These are phyloP conservation scores for Aschersonia sp. DNA, from an alignment of 2,329 filamentous ascomycete species.

Conservation along the genomic window DNA sequence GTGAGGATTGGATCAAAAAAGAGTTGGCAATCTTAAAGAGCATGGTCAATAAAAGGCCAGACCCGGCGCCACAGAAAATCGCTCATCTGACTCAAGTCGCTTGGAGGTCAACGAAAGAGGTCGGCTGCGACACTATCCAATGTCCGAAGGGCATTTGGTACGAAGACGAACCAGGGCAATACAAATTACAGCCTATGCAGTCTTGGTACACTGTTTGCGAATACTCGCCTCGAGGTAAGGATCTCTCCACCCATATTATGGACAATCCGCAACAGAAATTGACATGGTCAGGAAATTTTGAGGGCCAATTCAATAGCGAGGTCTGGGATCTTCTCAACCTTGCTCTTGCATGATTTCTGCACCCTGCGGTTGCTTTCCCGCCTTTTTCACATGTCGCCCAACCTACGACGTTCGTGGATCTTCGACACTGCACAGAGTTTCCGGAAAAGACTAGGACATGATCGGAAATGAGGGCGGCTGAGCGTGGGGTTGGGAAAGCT, in stretches of 20 bases:
- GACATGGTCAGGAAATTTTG: slow-evolving; percentile 31
- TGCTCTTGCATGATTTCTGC: no score
- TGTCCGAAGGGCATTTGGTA: slow-evolving; percentile 38
- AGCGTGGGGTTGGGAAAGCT: no score
- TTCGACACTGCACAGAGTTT: no score
- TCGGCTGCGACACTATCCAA: slow-evolving; percentile 54
- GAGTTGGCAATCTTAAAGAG: slow-evolving; percentile 33
- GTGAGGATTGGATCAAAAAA: slow-evolving; percentile 75
- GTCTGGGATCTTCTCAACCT: slow-evolving; percentile 13
- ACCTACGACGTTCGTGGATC: no score
- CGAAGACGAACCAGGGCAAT: no score
- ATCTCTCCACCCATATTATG: not conserved
- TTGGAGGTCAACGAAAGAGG: slow-evolving; percentile 22
- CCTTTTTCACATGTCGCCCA: no score
- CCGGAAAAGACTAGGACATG: no score
- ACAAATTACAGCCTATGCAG: slow-evolving; percentile 28
- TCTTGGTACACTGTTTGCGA: slow-evolving; percentile 81
- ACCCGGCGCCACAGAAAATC: slow-evolving; percentile 21
- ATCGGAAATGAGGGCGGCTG: no score
- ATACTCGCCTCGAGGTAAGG: slow-evolving; percentile 60
- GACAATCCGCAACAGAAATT: not conserved
- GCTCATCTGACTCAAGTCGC: slow-evolving; percentile 37
- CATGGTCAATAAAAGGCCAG: no score
- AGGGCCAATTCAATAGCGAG: slow-evolving; percentile 33
- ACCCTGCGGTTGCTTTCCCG: no score